Conservation (phyloP, 1,139 yeast species). For the Taphrina deformans region DNA sequence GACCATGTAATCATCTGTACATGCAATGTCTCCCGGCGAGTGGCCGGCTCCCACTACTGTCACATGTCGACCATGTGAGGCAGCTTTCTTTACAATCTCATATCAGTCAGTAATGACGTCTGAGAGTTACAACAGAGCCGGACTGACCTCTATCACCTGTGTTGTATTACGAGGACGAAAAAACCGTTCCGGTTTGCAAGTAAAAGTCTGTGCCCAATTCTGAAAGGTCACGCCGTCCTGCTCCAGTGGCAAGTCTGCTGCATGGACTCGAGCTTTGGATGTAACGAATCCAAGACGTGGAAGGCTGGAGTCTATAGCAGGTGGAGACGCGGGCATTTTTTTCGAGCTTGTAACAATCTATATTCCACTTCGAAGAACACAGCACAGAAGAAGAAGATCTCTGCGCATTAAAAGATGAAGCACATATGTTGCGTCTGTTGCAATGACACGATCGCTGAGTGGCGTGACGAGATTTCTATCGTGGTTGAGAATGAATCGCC, state of each 20-base stretch:
- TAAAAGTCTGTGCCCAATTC: slow-evolving; percentile 33
- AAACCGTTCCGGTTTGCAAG: slow-evolving; percentile 36
- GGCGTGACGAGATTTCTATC: too few species aligned
- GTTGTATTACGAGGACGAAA: slow-evolving; percentile 18
- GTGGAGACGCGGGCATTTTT: not conserved
- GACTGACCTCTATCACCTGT: slow-evolving; percentile 23
- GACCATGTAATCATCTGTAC: slow-evolving; percentile 85
- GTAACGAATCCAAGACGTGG: not conserved
- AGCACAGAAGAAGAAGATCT: too few species aligned
- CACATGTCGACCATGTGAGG: slow-evolving; percentile 60
- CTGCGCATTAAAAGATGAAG: too few species aligned
- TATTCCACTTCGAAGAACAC: too few species aligned
- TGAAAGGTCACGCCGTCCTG: slow-evolving; percentile 12
- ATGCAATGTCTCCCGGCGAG: slow-evolving; percentile 88
- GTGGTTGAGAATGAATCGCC: too few species aligned
- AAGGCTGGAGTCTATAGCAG: slow-evolving; percentile 20
- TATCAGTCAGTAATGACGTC: not conserved
- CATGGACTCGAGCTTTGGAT: not conserved
- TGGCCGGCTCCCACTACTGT: slow-evolving; percentile 93
- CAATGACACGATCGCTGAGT: too few species aligned
- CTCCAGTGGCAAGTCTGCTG: not conserved
- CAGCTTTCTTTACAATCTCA: slow-evolving; percentile 64
- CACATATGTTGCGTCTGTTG: too few species aligned
- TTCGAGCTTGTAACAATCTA: too few species aligned
- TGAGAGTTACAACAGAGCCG: not conserved